Evolutionary conservation across 148 eudicot genomes (phyloP), one percentile per base, ranked within the genome.

Genomic region (Amaranthus palmeri): DNA sequence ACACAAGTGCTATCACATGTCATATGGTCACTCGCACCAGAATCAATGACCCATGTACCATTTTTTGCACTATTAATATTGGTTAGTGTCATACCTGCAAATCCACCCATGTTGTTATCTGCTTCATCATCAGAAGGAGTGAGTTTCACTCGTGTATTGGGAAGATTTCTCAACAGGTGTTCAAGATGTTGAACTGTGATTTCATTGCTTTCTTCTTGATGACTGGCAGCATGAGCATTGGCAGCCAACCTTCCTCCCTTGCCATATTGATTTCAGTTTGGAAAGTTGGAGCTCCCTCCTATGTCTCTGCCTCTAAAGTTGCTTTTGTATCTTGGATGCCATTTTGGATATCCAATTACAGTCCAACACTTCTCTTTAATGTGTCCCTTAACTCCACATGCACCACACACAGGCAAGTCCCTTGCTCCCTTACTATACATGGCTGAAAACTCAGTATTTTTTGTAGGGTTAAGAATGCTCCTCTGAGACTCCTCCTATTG

Each of bases 341-440:
- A n/a, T n/a, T n/a, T n/a, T n/a, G n/a, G n/a, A n/a, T n/a, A n/a
- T n/a, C n/a, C n/a, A n/a, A n/a, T n/a, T n/a, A n/a, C n/a, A 12
- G 15, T 40, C 18, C 51, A 51, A 45, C 11, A 46, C 4, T 5
- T 45, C 2, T 12, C 36, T 0, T 5, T 9, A 0, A 14, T 47
- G 11, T 65, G 69, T 2, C 69, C 69, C 5, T 0, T 8, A 1
- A 47, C 49, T 4, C 54, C 54, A 65, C 69, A 51, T 3, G 3
- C 1, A 3, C 3, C 4, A 3, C 44, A 50, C n/a, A n/a, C n/a
- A n/a, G n/a, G n/a, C 2, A 6, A 1, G 0, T 2, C 1, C 0
- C 11, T 57, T 9, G 4, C 6, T 9, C 13, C 18, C 7, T 25
- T 25, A 0, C 10, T 67, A 36, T 50, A 18, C 45, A 51, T 49